phyloP scores from a whole-genome alignment of 2,329 filamentous ascomycete genomes.

The Coniochaeta ligniaria region DNA sequence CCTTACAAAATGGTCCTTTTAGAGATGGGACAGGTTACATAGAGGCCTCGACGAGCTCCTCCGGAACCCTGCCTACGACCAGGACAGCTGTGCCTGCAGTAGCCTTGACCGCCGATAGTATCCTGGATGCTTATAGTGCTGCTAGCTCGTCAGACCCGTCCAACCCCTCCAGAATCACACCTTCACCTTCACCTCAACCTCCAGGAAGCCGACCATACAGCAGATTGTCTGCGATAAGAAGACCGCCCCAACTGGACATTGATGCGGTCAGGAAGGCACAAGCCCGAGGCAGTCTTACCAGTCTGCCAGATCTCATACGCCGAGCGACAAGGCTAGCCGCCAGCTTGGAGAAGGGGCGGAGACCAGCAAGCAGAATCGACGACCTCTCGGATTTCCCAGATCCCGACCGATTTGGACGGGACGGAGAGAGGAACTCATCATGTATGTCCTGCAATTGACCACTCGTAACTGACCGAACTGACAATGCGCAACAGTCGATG shows the following conservation, averaged over 20 bases:
- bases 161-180: slow-evolving; percentile 16
- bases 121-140: slow-evolving; percentile 42
- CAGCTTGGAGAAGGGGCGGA: slow-evolving; percentile 76
- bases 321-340: slow-evolving; percentile 80
- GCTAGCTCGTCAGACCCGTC: slow-evolving; percentile 37
- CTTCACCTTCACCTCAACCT: slow-evolving; percentile 14
- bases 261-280: slow-evolving; percentile 76
- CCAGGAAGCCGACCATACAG: slow-evolving; percentile 27
- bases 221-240: slow-evolving; percentile 46
- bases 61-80: slow-evolving; percentile 29
- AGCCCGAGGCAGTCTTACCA: slow-evolving; percentile 81
- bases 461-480: neutral
- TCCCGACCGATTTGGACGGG: slow-evolving; percentile 28
- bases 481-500: slow-evolving; percentile 15
- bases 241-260: slow-evolving; percentile 72
- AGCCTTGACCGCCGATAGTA: slow-evolving; percentile 33
- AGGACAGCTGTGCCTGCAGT: slow-evolving; percentile 12
- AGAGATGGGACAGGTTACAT: slow-evolving; percentile 36
- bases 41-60: slow-evolving; percentile 39
- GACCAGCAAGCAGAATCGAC: slow-evolving; percentile 53
- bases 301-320: slow-evolving; percentile 82
- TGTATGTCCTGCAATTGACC: slow-evolving; percentile 22
- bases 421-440: slow-evolving; percentile 30
- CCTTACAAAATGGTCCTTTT: slow-evolving; percentile 30
- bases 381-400: slow-evolving; percentile 43